Base-by-base conservation (phyloP, 768 basidiomycete genomes). In the Pleurotus eryngii region DNA sequence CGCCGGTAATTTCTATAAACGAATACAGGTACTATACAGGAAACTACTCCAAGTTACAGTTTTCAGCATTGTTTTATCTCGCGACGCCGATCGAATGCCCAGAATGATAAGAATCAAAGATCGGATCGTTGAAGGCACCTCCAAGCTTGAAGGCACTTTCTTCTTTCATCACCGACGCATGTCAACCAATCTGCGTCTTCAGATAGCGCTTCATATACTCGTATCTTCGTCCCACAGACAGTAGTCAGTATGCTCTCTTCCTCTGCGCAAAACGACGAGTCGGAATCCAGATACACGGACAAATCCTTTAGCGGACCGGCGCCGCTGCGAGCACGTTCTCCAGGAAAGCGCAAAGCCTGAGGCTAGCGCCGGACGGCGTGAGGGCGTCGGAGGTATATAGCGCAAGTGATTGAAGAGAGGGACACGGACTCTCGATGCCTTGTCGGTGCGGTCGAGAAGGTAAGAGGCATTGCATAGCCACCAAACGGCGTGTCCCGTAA, bases 401-500 rank as follows among this genome's bases (percentile, higher is more conserved):
- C 17, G 65, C 70, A 4, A 76, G 60, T 1, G 69, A 67, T 38
- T 67, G 61, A 7, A 75, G 60, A 26, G 63, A 65, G 3, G 76
- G 74, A 53, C 74, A 76, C 1, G 72, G 72, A 46, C 68, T 67
- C 9, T 45, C 45, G 50, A 54, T 17, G 40, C 38, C 11, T 60
- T 57, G n/a, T 62, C 39, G 11, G 53, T 37, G 46, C 18, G 20
- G 56, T 20, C 27, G 26, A 1, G 55, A 56, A 7, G 72, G 71
- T 12, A 71, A 59, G 9, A 77, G 64, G 3, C 72, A 71, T 20
- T 64, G 65, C 15, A 76, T 53, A 4, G 69, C 66, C 4, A 69
- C 61, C 30, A 72, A 72, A 66, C n/a, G 73, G 63, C 67, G 72
- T 74, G 39, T 67, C 66, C n/a, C 61, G 63, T 15, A 77, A 56